These are phyloP conservation scores for Tremellales sp. DNA, from an alignment of 1,284 basidiomycete genomes.

Conservation along the genomic window DNA sequence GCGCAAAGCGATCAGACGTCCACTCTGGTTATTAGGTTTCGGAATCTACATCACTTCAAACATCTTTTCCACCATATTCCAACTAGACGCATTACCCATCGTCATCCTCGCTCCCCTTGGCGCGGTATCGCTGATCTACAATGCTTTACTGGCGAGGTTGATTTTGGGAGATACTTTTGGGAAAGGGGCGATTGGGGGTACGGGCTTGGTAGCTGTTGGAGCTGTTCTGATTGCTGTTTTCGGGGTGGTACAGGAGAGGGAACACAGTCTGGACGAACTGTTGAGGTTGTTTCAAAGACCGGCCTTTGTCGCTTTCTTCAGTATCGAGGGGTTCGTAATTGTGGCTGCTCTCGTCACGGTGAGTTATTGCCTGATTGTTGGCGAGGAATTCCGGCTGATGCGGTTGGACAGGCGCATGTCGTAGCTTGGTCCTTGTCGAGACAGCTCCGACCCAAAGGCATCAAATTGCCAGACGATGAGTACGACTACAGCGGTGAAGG, in stretches of 20 bases:
- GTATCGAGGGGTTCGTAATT: slow-evolving; percentile 63
- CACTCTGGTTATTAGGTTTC: slow-evolving; percentile 83
- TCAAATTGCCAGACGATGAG: background rate
- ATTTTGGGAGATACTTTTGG: slow-evolving; percentile 85
- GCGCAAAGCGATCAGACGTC: slow-evolving; percentile 68
- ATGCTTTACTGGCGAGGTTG: slow-evolving; percentile 83
- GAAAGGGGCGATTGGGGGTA: slow-evolving; percentile 77
- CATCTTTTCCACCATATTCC: slow-evolving; percentile 75
- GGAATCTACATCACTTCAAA: slow-evolving; percentile 82
- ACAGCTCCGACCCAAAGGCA: slow-evolving; percentile 7
- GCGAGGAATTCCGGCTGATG: background rate
- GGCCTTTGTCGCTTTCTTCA: slow-evolving; percentile 77
- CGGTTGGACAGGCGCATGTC: slow-evolving; percentile 22
- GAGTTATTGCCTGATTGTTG: slow-evolving; percentile 44
- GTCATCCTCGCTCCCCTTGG: slow-evolving; percentile 90
- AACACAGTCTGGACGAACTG: slow-evolving; percentile 83
- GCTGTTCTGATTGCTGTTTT: slow-evolving; percentile 88
- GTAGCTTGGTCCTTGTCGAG: slow-evolving; percentile 15
- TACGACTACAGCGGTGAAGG: background rate
- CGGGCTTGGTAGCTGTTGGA: slow-evolving; percentile 79
- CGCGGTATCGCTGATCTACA: slow-evolving; percentile 88
- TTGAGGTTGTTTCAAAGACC: slow-evolving; percentile 72
- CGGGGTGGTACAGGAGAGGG: slow-evolving; percentile 85
- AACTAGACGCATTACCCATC: slow-evolving; percentile 89
- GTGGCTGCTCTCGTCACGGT: slow-evolving; percentile 62